A percentile compares a stretch with the other conserved stretches of the same genome.
Conservation (phyloP, 2,329 filamentous ascomycete genomes). For the Rhytidhysteron rufulum region DNA sequence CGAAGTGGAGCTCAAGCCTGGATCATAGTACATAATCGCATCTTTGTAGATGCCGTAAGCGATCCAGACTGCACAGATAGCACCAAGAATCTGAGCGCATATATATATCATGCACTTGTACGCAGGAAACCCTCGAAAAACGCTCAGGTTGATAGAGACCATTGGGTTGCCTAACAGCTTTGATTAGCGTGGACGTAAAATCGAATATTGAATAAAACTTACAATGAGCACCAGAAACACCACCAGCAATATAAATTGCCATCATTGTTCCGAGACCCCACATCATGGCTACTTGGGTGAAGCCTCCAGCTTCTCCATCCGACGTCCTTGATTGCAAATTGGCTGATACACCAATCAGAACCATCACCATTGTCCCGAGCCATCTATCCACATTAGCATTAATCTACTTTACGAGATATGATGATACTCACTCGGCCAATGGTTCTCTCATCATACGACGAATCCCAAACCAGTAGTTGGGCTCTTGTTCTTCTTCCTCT, state of each 20-base stretch:
- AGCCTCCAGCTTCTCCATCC: constrained; percentile 6
- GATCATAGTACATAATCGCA: constrained; percentile 22
- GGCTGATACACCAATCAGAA: constrained; percentile 11
- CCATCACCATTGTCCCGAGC: constrained; percentile 6
- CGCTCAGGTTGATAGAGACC: constrained; percentile 17
- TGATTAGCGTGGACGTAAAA: background rate
- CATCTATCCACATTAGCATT: constrained; percentile 2
- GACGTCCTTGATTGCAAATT: constrained; percentile 12
- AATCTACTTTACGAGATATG: background rate
- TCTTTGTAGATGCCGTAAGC: constrained; percentile 36
- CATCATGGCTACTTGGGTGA: constrained; percentile 8
- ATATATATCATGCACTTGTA: constrained; percentile 23
- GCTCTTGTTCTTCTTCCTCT: constrained; percentile 6
- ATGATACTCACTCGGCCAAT: constrained; percentile 10
- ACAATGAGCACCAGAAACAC: constrained; percentile 39
- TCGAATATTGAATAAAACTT: background rate
- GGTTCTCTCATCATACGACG: constrained; percentile 11
- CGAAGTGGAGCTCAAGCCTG: constrained; percentile 7
- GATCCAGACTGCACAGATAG: constrained; percentile 30
- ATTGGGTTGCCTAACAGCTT: constrained; percentile 9
- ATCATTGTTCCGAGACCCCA: constrained; percentile 53
- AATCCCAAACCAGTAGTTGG: constrained; percentile 13
- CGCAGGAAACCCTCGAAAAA: constrained; percentile 34
- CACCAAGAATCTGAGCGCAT: constrained; percentile 32
- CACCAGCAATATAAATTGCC: constrained; percentile 37